Conservation (phyloP, 768 basidiomycete genomes). For the Kwoniella dejecticola region DNA sequence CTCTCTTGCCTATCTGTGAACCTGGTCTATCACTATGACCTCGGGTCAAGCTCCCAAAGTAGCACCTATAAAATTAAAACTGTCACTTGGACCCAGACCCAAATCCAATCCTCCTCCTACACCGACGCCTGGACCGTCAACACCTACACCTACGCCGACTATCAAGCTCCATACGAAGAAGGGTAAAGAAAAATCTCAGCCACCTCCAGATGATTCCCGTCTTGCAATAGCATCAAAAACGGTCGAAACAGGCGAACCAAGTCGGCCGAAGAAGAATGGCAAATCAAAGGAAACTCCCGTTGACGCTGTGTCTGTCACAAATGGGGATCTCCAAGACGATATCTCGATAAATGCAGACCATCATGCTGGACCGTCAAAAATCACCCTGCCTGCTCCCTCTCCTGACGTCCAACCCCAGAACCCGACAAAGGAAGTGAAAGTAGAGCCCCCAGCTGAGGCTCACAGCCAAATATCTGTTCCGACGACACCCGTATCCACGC, state of each 20-base stretch:
- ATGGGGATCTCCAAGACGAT: background rate
- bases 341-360: background rate
- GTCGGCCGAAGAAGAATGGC: conserved; percentile 9
- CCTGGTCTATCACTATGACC: no score
- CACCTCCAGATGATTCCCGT: background rate
- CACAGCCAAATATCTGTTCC: background rate
- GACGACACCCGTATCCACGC: background rate
- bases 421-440: background rate
- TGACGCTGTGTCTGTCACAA: background rate
- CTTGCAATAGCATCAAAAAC: background rate
- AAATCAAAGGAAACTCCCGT: conserved; percentile 2
- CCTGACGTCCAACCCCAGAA: background rate
- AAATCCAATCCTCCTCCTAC: conserved; percentile 1
- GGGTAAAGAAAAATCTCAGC: conserved; percentile 16
- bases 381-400: background rate
- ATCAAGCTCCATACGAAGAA: conserved; percentile 5
- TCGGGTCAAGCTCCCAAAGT: conserved; percentile 4
- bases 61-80: conserved; percentile 65
- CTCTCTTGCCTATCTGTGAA: no score
- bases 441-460: background rate
- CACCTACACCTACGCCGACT: conserved; percentile 6
- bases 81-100: conserved; percentile 20
- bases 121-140: background rate
- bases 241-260: background rate
- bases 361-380: conserved; percentile 12